Base-by-base conservation (phyloP, 805 yeast species). In the Torulaspora franciscae region DNA sequence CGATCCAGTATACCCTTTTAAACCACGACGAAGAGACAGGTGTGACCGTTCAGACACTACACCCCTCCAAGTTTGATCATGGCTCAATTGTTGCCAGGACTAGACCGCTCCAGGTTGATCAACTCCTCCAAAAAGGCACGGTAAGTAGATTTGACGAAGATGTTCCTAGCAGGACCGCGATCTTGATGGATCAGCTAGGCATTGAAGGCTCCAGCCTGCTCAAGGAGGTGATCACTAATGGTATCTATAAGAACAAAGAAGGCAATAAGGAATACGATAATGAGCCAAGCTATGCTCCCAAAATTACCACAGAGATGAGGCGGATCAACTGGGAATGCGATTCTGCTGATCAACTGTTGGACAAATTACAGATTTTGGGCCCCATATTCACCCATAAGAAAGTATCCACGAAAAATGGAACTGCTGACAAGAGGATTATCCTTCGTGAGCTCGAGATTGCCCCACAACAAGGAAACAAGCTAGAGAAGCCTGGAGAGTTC, bases 31-130 rank as follows among this genome's bases (percentile, higher is more conserved):
- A 50, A 0, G 47, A 38, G 13, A 83, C 97, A 0, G 99, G 98
- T 0, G 95, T 88, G 13, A 78, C 96, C 0, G 76, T 93, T 0
- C 99, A 93, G 62, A 86, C 96, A 0, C 65, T 93, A 19, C 96
- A 93, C 58, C 96, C 97, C 0, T 74, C 83, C 1, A 75, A 80
- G 59, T 93, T 93, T 57, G 99, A 93, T 55, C 71, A 69, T 27
- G 99, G 99, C 1, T 69, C 72, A 1, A 75, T 91, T 0, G 60
- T 93, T 2, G 62, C 71, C 13, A 95, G 84, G 50, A 72, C 85
- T 1, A 58, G 57, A 6, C 64, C 62, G 4, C 14, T 62, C 4
- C 6, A 29, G 5, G 44, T 57, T 1, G 32, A 43, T 3, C 30
- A 48, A 7, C 17, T 64, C 27, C 33, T 59, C 11, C 25, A 37